Base-by-base conservation (phyloP, 2,329 filamentous ascomycete species). In the Ceratocystis destructans region DNA sequence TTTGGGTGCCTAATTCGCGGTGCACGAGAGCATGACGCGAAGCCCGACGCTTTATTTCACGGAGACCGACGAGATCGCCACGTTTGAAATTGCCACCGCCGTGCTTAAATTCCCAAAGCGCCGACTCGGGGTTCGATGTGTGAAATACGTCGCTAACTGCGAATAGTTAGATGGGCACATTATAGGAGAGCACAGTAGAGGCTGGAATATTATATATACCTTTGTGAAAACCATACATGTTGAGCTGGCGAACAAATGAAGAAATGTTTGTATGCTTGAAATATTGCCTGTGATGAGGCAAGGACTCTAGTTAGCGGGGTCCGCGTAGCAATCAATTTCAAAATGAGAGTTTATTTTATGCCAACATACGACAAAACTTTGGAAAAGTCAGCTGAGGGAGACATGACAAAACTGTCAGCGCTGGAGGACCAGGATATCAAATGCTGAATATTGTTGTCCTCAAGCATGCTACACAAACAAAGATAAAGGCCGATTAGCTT, bases 201-300 rank as follows among this genome's bases (percentile, higher is more conserved):
- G 5, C 20, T 25, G 17, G 17, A 25, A 20, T 53, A 64, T 25
- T 22, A 72, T 74, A 61, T 71, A 95, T 22, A 22, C 92, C 92
- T 88, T 99, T 99, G 75, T 99, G 94, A 76, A 99, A 99, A 5
- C 94, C 94, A 72, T 99, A 99, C 94, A 99, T 99, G 74, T 99
- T 99, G 63, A 99, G 78, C 77, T 99, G 94, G 62, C 94, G 86
- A 62, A 99, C 94, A 75, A 99, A 99, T 0, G 94, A 97, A 10
- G 94, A 97, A 69, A 97, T 96, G 73, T 99, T 99, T 71, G 93
- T 99, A 75, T 99, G 94, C 73, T 99, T 99, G 76, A 99, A 99
- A 75, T 99, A 99, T 84, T 96, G 91, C 65, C 93, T 96, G 72
- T 45, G 2, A 31, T 25, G 28, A 3, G 55, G 7, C 57, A 37